Evolutionary conservation across 1,284 basidiomycete genomes (phyloP).

Genomic region (Lentinula novae-zelandiae): DNA sequence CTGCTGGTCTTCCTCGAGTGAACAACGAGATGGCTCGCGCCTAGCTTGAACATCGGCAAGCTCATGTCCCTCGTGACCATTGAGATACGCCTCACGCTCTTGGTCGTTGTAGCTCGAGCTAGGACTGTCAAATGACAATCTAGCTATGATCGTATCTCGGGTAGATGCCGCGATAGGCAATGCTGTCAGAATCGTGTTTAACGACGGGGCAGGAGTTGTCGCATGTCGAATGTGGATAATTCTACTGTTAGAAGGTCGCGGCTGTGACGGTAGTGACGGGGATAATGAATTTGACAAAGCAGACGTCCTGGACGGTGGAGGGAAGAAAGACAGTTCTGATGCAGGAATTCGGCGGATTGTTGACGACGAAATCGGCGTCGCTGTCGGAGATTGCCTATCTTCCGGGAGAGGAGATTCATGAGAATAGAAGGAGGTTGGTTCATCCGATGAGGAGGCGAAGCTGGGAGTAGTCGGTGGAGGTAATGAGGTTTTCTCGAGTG

Average conservation of each 20-base stretch:
- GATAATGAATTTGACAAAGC: conserved; percentile 4
- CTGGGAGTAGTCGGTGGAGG: neutral
- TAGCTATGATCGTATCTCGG: conserved; percentile 47
- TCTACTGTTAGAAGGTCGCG: conserved; percentile 13
- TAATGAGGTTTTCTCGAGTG: conserved; percentile 37
- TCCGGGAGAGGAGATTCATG: neutral
- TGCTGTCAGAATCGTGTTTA: conserved; percentile 40
- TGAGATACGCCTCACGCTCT: conserved; percentile 25
- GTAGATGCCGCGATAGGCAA: conserved; percentile 48
- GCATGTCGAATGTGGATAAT: conserved; percentile 22
- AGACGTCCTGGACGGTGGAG: conserved; percentile 34
- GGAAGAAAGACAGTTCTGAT: conserved; percentile 59
- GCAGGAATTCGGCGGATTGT: conserved; percentile 48
- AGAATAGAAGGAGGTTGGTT: neutral
- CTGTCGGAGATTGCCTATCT: neutral
- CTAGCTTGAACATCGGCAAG: conserved; percentile 33
- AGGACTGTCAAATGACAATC: conserved; percentile 48
- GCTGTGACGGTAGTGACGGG: conserved; percentile 11
- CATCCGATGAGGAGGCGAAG: neutral
- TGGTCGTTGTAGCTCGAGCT: conserved; percentile 36
- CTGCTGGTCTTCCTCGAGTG: conserved; percentile 6
- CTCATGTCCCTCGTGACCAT: conserved; percentile 33
- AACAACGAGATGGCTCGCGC: neutral
- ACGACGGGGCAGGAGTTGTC: conserved; percentile 23
- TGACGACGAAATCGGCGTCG: conserved; percentile 18